A percentile compares a stretch with the other conserved stretches of the same genome.
phyloP scores from a whole-genome alignment of 2,329 filamentous ascomycete species.

The Kalmusia sp. region DNA sequence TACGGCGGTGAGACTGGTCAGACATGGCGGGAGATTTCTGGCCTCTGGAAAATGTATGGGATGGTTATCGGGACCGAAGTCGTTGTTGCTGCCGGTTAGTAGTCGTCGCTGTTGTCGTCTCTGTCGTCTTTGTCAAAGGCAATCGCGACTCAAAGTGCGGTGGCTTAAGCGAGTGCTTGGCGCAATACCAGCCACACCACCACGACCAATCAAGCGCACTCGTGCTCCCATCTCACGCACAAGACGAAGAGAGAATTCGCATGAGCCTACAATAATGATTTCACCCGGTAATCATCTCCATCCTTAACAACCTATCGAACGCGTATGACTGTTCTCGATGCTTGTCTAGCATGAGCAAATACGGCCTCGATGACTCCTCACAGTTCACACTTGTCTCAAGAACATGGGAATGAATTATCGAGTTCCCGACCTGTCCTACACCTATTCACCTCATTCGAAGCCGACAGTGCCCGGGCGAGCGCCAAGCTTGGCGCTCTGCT shows the following conservation, averaged over 20 bases:
- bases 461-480: too few relatives aligned
- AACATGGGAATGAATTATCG: too few relatives aligned
- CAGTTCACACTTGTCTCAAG: too few relatives aligned
- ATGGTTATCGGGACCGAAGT: conserved; percentile 34
- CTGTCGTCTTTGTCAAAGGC: too few relatives aligned
- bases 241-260: not conserved
- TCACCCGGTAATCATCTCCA: too few relatives aligned
- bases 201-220: not conserved
- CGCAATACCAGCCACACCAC: not conserved
- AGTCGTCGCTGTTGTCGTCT: conserved; percentile 15
- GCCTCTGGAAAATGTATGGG: conserved; percentile 31
- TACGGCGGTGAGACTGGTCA: conserved; percentile 46
- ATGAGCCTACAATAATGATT: not conserved
- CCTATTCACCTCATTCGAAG: too few relatives aligned
- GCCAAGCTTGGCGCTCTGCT: too few relatives aligned
- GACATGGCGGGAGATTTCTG: conserved; percentile 45
- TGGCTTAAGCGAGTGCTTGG: conserved; percentile 13
- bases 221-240: not conserved
- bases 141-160: conserved; percentile 4
- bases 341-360: too few relatives aligned
- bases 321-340: too few relatives aligned
- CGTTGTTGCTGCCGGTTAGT: conserved; percentile 44
- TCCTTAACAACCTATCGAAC: too few relatives aligned
- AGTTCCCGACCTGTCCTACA: too few relatives aligned
- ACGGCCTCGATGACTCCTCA: too few relatives aligned